Conservation (phyloP, 345 rosid species). For the Adansonia digitata region DNA sequence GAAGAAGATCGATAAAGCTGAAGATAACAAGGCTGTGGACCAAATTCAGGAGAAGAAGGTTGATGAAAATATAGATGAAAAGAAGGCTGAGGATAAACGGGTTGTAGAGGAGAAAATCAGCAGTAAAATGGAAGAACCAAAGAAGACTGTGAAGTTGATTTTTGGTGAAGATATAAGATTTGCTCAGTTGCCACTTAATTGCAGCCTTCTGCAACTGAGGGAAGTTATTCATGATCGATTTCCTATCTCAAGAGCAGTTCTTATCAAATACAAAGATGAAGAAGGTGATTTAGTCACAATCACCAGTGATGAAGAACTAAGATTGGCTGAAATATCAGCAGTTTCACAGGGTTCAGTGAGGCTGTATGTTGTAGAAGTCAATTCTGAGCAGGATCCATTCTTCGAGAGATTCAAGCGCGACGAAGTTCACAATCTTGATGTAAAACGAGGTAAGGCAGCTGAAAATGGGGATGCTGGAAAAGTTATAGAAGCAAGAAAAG, state of each 20-base stretch:
- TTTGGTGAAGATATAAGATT: constrained; percentile 75
- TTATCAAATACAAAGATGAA: constrained; percentile 71
- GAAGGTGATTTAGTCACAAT: constrained; percentile 91
- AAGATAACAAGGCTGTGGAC: constrained; percentile 24
- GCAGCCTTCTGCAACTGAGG: constrained; percentile 64
- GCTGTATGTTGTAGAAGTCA: constrained; percentile 60
- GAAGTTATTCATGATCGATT: constrained; percentile 69
- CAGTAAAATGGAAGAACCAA: constrained; percentile 30
- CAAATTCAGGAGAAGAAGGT: constrained; percentile 35
- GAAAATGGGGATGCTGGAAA: constrained; percentile 33
- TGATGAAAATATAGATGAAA: constrained; percentile 29
- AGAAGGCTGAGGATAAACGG: constrained; percentile 47
- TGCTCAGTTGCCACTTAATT: constrained; percentile 60
- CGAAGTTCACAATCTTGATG: constrained; percentile 16
- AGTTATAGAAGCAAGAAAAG: constrained; percentile 26
- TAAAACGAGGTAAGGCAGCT: constrained; percentile 1
- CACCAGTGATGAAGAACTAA: constrained; percentile 74
- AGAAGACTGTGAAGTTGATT: constrained; percentile 63
- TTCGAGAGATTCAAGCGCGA: constrained; percentile 36
- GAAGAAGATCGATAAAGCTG: constrained; percentile 32
- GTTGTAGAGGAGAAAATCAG: constrained; percentile 50
- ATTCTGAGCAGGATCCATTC: constrained; percentile 55
- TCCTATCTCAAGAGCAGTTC: constrained; percentile 60
- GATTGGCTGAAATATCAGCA: constrained; percentile 59
- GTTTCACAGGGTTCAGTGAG: constrained; percentile 45